Percentiles rank a stretch among this genome's conserved stretches.
These are phyloP conservation scores for Daldinia caldariorum DNA, from an alignment of 495 filamentous ascomycete genomes.

Conservation along the genomic window DNA sequence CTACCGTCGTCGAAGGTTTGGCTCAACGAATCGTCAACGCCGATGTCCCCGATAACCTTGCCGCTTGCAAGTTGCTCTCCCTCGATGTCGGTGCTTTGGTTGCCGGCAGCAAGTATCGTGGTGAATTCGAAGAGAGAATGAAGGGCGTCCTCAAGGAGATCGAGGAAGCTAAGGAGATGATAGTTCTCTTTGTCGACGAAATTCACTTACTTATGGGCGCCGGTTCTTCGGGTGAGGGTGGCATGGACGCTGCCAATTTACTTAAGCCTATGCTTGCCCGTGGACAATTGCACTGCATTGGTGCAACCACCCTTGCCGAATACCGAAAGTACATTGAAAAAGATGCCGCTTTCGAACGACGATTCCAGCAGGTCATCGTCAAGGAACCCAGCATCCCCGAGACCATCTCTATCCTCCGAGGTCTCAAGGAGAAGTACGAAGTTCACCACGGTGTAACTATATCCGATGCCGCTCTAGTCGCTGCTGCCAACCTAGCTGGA, in stretches of 20 bases:
- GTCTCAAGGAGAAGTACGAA: constrained; percentile 96
- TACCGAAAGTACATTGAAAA: constrained; percentile 99
- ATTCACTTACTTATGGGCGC: constrained; percentile 99
- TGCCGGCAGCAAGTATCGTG: constrained; percentile 96
- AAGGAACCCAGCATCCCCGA: constrained; percentile 89
- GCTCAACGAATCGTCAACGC: constrained; percentile 93
- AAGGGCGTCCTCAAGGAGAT: constrained; percentile 99
- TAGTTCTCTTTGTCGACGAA: constrained; percentile 97
- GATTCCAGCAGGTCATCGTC: constrained; percentile 97
- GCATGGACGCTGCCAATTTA: constrained; percentile 98
- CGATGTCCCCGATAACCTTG: constrained; percentile 95
- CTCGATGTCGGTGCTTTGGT: constrained; percentile 95
- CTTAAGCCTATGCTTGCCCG: constrained; percentile 95
- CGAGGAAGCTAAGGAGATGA: constrained; percentile 93
- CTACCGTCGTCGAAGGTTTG: constrained; percentile 96
- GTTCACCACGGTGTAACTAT: constrained; percentile 98
- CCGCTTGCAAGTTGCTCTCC: constrained; percentile 90
- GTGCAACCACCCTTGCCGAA: constrained; percentile 92
- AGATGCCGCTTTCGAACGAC: constrained; percentile 95
- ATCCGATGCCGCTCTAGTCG: constrained; percentile 88
- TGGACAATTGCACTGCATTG: constrained; percentile 96
- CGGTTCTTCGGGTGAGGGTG: constrained; percentile 90
- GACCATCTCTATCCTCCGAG: constrained; percentile 95
- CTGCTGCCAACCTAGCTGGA: constrained; percentile 86
- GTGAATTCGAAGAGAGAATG: constrained; percentile 99